Evolutionary conservation across 805 yeast species (phyloP).

Genomic region (Lipomyces yamanashiensis): DNA sequence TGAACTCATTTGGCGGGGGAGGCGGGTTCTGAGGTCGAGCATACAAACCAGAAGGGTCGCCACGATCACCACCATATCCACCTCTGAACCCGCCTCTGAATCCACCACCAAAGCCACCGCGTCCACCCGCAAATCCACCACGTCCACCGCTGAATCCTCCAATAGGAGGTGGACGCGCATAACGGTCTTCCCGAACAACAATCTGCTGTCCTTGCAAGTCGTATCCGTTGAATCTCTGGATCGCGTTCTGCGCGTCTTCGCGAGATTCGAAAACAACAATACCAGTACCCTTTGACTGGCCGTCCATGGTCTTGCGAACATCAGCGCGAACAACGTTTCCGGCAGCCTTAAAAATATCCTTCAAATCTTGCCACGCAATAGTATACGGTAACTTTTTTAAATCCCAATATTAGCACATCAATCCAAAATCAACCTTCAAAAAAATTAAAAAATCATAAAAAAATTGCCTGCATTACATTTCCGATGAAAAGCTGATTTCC

Average conservation of each 20-base stretch:
- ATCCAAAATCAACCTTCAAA: neutral
- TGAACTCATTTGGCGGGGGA: slow-evolving; percentile 52
- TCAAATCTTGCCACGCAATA: slow-evolving; percentile 81
- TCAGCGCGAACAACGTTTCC: slow-evolving; percentile 87
- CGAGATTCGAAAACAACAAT: slow-evolving; percentile 69
- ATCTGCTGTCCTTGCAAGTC: slow-evolving; percentile 75
- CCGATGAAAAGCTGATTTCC: slow-evolving; percentile 38
- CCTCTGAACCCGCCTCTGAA: slow-evolving; percentile 22
- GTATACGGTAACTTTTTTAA: slow-evolving; percentile 83
- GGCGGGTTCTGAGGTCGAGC: slow-evolving; percentile 15
- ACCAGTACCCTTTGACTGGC: slow-evolving; percentile 86
- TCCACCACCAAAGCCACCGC: slow-evolving; percentile 17
- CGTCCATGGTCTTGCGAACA: slow-evolving; percentile 64
- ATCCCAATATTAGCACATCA: slow-evolving; percentile 51
- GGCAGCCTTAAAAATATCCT: slow-evolving; percentile 77
- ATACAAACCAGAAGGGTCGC: slow-evolving; percentile 3
- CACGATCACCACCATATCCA: slow-evolving; percentile 10
- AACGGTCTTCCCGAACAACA: slow-evolving; percentile 76
- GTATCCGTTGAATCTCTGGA: slow-evolving; percentile 68
- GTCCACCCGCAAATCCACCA: slow-evolving; percentile 6
- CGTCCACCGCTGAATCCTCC: slow-evolving; percentile 6
- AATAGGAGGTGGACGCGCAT: slow-evolving; percentile 29
- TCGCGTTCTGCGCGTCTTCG: slow-evolving; percentile 74
- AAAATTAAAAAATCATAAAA: slow-evolving; percentile 5
- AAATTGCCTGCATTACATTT: slow-evolving; percentile 28